Evolutionary conservation across 108 stramenopile genomes (phyloP).

Genomic region (Skeletonema potamos): DNA sequence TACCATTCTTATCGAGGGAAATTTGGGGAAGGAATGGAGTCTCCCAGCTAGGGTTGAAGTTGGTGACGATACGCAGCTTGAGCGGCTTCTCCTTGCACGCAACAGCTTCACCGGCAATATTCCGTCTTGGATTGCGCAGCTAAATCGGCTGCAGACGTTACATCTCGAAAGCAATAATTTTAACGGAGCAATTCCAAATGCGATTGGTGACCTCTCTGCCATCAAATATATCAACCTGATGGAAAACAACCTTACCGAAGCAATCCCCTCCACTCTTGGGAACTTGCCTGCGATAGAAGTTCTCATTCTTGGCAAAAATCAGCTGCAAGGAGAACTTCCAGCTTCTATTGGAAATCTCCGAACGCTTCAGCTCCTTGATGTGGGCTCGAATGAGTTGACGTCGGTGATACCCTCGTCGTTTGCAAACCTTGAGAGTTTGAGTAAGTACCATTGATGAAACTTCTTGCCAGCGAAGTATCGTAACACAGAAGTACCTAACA

Average conservation of each 20-base stretch:
- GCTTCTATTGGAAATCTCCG: slow-evolving; percentile 2
- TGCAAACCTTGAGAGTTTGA: not conserved
- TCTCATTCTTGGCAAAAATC: slow-evolving; percentile 1
- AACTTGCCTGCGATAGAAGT: not conserved
- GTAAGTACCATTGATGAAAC: not conserved
- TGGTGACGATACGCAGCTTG: not conserved
- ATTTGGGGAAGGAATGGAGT: not conserved
- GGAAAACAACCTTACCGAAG: not conserved
- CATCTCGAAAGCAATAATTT: not conserved
- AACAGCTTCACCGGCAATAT: not conserved
- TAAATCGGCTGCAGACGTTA: not conserved
- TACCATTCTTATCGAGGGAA: not conserved
- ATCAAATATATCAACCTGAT: slow-evolving; percentile 7
- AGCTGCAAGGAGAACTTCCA: not conserved
- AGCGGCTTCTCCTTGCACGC: not conserved
- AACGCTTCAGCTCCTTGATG: not conserved
- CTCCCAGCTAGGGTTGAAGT: not conserved
- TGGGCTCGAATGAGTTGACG: slow-evolving; percentile 7
- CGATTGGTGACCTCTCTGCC: not conserved
- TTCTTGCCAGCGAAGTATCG: no score
- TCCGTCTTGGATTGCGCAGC: not conserved
- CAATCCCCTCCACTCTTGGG: slow-evolving; percentile 8
- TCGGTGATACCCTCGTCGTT: slow-evolving; percentile 3
- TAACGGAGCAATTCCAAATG: not conserved
- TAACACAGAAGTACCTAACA: not conserved